phyloP scores from a whole-genome alignment of 768 basidiomycete species.

The Tricholoma saponaceum region DNA sequence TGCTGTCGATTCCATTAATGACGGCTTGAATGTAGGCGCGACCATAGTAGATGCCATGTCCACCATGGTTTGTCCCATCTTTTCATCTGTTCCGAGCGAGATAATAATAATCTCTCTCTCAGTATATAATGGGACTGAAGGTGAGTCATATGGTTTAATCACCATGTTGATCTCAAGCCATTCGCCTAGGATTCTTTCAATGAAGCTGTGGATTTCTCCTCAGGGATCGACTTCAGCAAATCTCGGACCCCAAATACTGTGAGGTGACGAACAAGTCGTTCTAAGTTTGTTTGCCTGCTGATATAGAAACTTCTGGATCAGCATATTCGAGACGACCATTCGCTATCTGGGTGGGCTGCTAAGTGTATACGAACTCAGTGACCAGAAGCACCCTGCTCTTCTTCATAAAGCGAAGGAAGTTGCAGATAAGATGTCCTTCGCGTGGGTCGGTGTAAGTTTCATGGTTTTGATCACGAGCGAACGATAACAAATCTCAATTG shows the following conservation, averaged over 20 bases:
- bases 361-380: conserved; percentile 67
- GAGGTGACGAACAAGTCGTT: conserved; percentile 25
- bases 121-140: conserved; percentile 48
- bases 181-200: conserved; percentile 32
- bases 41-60: conserved; percentile 47
- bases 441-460: conserved; percentile 50
- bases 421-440: conserved; percentile 59
- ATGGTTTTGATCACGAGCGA: background rate
- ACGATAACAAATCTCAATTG: background rate
- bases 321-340: conserved; percentile 76
- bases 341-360: no score
- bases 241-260: conserved; percentile 38
- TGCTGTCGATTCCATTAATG: conserved; percentile 6
- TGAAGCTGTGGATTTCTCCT: conserved; percentile 39
- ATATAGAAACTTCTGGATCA: conserved; percentile 15
- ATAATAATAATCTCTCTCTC: background rate
- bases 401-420: conserved; percentile 59
- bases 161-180: no score
- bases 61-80: conserved; percentile 38
- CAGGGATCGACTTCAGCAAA: conserved; percentile 40
- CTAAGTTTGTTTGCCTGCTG: background rate
- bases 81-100: background rate
- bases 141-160: conserved; percentile 16
- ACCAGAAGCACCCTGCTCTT: conserved; percentile 40
- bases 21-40: conserved; percentile 36